These are phyloP conservation scores for Immersiella caudata DNA, from an alignment of 495 filamentous ascomycete species.

Conservation along the genomic window DNA sequence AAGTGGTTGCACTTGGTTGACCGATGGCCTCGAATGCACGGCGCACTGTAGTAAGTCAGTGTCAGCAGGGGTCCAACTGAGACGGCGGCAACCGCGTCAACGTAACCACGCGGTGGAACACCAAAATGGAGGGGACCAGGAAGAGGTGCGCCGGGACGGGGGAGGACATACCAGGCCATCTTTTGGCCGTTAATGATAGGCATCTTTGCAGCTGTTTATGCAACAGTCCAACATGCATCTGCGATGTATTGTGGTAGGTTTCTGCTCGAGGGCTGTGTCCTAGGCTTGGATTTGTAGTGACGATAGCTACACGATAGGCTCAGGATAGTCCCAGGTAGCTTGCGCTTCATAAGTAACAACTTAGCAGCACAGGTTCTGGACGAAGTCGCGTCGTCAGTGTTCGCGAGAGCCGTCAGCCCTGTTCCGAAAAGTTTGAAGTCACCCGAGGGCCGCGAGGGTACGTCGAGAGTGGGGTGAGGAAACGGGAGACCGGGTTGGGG, in stretches of 20 bases:
- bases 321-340: background rate
- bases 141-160: background rate
- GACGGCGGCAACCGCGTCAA: background rate
- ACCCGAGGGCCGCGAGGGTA: background rate
- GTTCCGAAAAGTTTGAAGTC: background rate
- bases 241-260: background rate
- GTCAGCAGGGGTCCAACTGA: slow-evolving; percentile 27
- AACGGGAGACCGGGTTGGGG: background rate
- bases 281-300: background rate
- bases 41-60: slow-evolving; percentile 57
- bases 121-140: slow-evolving; percentile 10
- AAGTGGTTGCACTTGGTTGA: slow-evolving; percentile 82
- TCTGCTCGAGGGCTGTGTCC: background rate
- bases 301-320: background rate
- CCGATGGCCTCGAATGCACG: slow-evolving; percentile 84
- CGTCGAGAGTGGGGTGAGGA: background rate
- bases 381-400: background rate
- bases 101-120: background rate
- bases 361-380: background rate
- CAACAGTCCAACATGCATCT: slow-evolving; percentile 17
- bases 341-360: background rate
- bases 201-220: slow-evolving; percentile 42
- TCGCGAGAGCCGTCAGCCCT: background rate
- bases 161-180: slow-evolving; percentile 59
- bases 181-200: slow-evolving; percentile 60